These are phyloP conservation scores for Nannizziopsis arthrosporioides DNA, from an alignment of 2,329 filamentous ascomycete genomes.

Conservation along the genomic window DNA sequence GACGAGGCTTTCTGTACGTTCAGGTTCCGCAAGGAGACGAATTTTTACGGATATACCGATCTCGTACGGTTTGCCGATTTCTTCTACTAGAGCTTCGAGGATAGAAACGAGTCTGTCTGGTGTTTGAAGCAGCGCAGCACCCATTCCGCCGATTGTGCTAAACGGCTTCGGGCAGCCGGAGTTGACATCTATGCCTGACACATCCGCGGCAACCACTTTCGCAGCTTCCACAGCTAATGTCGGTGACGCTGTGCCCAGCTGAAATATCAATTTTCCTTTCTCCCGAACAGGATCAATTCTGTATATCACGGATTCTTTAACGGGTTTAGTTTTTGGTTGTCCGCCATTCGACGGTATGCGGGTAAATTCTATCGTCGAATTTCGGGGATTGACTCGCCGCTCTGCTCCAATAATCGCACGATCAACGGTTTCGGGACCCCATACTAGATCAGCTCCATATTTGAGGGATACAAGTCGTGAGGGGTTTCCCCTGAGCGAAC, in stretches of 20 bases:
- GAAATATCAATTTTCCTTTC: conserved; percentile 66
- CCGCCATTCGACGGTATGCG: conserved; percentile 60
- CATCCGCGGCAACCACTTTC: conserved; percentile 70
- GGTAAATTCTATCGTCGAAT: conserved; percentile 74
- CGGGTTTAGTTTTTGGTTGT: conserved; percentile 19
- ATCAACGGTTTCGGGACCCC: conserved; percentile 95
- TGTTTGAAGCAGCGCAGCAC: conserved; percentile 73
- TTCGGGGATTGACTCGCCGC: conserved; percentile 61
- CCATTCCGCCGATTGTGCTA: conserved; percentile 88
- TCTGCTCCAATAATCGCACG: conserved; percentile 79
- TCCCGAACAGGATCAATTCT: conserved; percentile 70
- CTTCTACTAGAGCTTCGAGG: conserved; percentile 64
- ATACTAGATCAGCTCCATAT: conserved; percentile 93
- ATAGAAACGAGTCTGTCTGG: conserved; percentile 78
- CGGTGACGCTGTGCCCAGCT: conserved; percentile 79
- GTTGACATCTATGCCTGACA: conserved; percentile 91
- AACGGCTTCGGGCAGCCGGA: conserved; percentile 98
- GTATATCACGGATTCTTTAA: conserved; percentile 63
- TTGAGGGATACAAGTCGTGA: conserved; percentile 78
- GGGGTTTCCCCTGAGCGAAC: conserved; percentile 94
- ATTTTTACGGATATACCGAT: conserved; percentile 98
- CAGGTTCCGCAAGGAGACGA: conserved; percentile 65
- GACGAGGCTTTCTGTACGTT: conserved; percentile 66
- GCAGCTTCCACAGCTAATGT: conserved; percentile 74
- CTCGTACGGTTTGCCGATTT: conserved; percentile 64